Evolutionary conservation across 2,329 filamentous ascomycete species (phyloP), one percentile per base, ranked within the genome.

Genomic region (Microdochium paspali): DNA sequence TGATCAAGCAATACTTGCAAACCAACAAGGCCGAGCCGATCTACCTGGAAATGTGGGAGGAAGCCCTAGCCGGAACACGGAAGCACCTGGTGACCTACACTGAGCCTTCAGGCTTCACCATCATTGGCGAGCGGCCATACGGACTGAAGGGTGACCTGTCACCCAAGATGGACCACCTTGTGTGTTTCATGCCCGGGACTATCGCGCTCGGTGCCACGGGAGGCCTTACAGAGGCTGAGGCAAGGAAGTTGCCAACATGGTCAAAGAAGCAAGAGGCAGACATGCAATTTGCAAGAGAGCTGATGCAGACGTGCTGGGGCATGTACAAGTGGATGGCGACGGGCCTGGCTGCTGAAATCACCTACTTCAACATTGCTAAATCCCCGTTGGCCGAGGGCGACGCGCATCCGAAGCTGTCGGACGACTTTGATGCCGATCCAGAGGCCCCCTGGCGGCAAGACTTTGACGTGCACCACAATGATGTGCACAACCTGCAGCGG

Each of bases 1-100:
- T 98, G 45, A 94, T 97, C 72, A 98, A 98, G 70, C 93, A 98
- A 65, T 97, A 95, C 62, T 75, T 96, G 20, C 93, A 98, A 66
- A 98, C 93, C 12, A 87, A 87, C 48, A 82, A 86, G 62, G 76
- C 90, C 59, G 91, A 98, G 63, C 74, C 82, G 0, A 69, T 97
- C 15, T 98, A 98, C 66, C 74, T 84, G 54, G 87, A 93, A 13
- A 87, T 98, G 82, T 98, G 94, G 90, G 77, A 91, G 32, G 86
- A 98, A 62, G 77, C 89, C 13, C 72, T 98, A 43, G 73, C 72
- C 15, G 93, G 91, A 45, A 83, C 97, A 48, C 89, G 91, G 58
- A 95, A 95, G 66, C 84, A 98, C 62, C 78, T 98, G 25, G 73
- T 98, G 54, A 90, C 90, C 0, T 97, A 97, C 67, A 91, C 89